Conservation (phyloP, 108 stramenopile species). For the Skeletonema potamos region DNA sequence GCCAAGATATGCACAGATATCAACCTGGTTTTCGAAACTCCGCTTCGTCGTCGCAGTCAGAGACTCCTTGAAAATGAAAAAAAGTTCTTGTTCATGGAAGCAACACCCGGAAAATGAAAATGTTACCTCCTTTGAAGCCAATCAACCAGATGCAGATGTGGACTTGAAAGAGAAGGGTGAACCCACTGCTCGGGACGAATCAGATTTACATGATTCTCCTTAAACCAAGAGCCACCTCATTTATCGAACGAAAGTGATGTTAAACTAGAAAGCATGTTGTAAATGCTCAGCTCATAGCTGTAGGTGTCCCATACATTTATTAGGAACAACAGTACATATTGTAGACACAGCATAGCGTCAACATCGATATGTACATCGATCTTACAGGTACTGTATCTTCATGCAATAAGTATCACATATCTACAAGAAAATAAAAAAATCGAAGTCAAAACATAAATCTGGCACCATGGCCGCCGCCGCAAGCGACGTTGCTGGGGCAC, state of each 20-base stretch:
- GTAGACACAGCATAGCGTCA: too few relatives aligned
- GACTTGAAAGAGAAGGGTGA: background rate
- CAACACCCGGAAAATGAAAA: too few relatives aligned
- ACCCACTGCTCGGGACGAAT: background rate
- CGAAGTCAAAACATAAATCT: background rate
- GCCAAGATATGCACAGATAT: background rate
- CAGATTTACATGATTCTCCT: background rate
- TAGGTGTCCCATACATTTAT: too few relatives aligned
- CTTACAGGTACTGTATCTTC: too few relatives aligned
- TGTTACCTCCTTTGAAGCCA: background rate
- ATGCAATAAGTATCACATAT: too few relatives aligned
- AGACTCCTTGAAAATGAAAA: background rate
- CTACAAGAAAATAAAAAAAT: background rate
- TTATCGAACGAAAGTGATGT: too few relatives aligned
- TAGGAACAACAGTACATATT: too few relatives aligned
- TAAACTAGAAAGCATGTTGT: too few relatives aligned
- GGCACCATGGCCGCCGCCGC: constrained; percentile 1
- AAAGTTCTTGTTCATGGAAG: background rate
- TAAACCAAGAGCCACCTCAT: too few relatives aligned
- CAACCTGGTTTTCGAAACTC: background rate
- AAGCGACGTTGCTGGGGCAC: constrained; percentile 7
- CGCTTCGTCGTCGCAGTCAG: background rate
- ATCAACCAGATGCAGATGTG: background rate
- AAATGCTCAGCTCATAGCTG: too few relatives aligned
- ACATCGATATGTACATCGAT: too few relatives aligned